These are phyloP conservation scores for Trichoderma brevicompactum DNA, from an alignment of 2,329 filamentous ascomycete genomes.

Conservation along the genomic window DNA sequence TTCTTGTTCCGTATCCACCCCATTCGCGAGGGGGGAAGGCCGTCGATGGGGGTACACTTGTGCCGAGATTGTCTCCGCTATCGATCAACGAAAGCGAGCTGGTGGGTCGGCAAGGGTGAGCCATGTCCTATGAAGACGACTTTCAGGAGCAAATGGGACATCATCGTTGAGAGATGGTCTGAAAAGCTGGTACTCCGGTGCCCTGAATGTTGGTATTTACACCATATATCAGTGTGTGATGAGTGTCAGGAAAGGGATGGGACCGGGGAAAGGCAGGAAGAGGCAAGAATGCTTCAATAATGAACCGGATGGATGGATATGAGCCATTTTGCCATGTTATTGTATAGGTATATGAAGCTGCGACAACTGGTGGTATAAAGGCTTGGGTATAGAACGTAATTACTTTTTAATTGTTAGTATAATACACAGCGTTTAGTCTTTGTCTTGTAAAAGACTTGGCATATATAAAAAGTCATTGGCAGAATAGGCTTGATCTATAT, in stretches of 20 bases:
- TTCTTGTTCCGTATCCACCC: background rate
- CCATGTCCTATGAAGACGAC: background rate
- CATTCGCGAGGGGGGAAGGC: background rate
- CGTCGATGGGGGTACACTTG: background rate
- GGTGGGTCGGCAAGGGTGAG: background rate
- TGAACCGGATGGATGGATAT: no score
- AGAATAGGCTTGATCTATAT: no score
- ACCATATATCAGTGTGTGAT: background rate
- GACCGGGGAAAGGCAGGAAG: background rate
- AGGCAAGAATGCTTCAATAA: background rate
- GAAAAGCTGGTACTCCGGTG: background rate
- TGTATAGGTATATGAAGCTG: no score
- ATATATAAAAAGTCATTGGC: no score
- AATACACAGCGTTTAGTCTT: no score
- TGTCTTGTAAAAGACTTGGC: no score
- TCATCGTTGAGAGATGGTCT: background rate
- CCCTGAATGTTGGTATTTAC: slow-evolving; percentile 14
- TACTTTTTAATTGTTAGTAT: no score
- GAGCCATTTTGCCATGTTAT: no score
- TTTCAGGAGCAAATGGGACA: background rate
- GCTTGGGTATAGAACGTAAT: no score
- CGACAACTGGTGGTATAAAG: no score
- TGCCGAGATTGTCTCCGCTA: slow-evolving; percentile 12
- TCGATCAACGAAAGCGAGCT: background rate
- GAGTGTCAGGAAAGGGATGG: background rate